phyloP scores from a whole-genome alignment of 1,284 basidiomycete species.

The Moesziomyces sp. region DNA sequence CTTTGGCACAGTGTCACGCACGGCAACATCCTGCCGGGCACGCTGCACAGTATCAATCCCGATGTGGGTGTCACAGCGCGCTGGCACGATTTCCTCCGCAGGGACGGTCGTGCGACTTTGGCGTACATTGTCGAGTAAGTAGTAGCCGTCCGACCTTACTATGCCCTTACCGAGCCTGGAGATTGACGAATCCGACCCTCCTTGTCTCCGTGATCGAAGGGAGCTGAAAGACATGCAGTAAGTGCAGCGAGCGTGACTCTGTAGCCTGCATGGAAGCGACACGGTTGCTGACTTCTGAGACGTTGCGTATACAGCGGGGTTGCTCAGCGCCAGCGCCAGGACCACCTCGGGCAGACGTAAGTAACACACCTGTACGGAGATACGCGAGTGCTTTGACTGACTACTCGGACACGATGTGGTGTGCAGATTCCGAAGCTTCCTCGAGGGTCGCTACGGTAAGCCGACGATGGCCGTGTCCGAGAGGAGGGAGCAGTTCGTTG shows the following conservation, averaged over 20 bases:
- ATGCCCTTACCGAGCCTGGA: not conserved
- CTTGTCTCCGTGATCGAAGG: too few species aligned
- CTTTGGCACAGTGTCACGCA: conserved; percentile 18
- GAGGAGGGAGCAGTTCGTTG: conserved; percentile 12
- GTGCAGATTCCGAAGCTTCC: conserved; percentile 11
- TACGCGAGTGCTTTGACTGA: not conserved
- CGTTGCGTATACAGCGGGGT: too few species aligned
- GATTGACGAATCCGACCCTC: too few species aligned
- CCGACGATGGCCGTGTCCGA: not conserved
- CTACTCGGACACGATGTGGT: not conserved
- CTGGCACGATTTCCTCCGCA: conserved; percentile 16
- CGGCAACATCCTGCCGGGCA: conserved; percentile 16
- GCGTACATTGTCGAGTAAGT: conserved; percentile 5
- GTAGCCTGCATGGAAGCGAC: too few species aligned
- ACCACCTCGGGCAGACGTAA: too few species aligned
- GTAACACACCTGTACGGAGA: too few species aligned
- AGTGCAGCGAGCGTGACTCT: too few species aligned
- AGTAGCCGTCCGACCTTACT: not conserved
- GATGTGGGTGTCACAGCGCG: conserved; percentile 8
- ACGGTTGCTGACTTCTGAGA: too few species aligned
- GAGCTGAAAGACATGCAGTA: too few species aligned
- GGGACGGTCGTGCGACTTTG: not conserved
- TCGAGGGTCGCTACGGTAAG: not conserved
- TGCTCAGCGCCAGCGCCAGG: too few species aligned
- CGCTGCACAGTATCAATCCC: conserved; percentile 12